Evolutionary conservation across 2,329 filamentous ascomycete genomes (phyloP), one percentile per base, ranked within the genome.

Genomic region (Aspergillus fructus): DNA sequence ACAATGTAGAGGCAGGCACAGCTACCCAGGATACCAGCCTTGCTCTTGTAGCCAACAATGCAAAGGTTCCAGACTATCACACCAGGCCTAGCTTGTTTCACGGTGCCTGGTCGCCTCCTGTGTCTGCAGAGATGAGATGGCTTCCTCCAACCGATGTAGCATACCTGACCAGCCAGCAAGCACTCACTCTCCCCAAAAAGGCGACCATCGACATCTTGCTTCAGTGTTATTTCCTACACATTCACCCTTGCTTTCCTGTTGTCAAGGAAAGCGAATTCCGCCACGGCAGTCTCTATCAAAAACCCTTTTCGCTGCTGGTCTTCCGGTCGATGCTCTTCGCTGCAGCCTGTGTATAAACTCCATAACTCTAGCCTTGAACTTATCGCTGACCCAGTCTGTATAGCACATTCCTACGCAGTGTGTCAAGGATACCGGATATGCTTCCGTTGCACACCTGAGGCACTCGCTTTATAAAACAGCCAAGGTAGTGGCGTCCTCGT

Each of bases 281-380:
- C 19, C 17, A 21, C 7, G 37, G 46, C 27, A 49, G 27, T 17
- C 27, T n/a, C n/a, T 6, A 19, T 21, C n/a, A 23, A 15, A 34
- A 15, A 17, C 30, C 46, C 17, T 49, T 49, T 17, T 39, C 46
- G 15, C 6, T 49, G 30, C 12, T 49, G n/a, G 46, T 49, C 8
- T 49, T 49, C n/a, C 46, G 46, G 11, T 15, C 46, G 11, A 49
- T 49, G 46, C 46, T 49, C 46, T 49, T 49, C n/a, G 46, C 46
- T 33, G 46, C 46, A 12, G 27, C 46, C n/a, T 34, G 27, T 19
- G 46, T 49, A 49, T 7, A 17, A 33, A 2, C 30, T 11, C 46
- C 27, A 34, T 19, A 8, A 12, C 27, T 11, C 27, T 11, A 4
- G 5, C n/a, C 27, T 11, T n/a, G 4, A 2, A 15, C 6, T n/a